A percentile compares a stretch with the other conserved stretches of the same genome.
Conservation (phyloP, 768 basidiomycete genomes). For the Auriscalpium microsporum region DNA sequence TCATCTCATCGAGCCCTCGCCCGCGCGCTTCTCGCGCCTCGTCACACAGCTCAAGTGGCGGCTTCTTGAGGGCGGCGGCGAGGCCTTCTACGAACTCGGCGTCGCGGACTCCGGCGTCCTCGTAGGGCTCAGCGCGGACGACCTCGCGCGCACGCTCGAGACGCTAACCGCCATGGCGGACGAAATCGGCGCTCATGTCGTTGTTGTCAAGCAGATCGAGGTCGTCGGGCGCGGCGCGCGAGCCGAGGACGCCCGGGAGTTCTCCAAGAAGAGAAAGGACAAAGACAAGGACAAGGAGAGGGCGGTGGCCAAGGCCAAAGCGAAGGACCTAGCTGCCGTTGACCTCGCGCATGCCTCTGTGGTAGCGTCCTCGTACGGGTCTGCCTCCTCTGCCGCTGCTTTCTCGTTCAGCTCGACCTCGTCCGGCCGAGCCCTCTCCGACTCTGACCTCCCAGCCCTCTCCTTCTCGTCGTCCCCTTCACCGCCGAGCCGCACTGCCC, state of each 20-base stretch:
- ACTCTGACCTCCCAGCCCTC: background rate
- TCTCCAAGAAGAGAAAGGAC: slow-evolving; percentile 27
- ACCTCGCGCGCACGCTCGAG: slow-evolving; percentile 75
- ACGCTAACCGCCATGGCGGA: slow-evolving; percentile 92
- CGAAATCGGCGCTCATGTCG: slow-evolving; percentile 87
- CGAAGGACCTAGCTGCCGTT: too few relatives aligned
- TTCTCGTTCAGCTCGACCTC: background rate
- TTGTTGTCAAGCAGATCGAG: slow-evolving; percentile 84
- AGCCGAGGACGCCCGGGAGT: slow-evolving; percentile 29
- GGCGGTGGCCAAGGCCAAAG: background rate
- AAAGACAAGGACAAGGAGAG: slow-evolving; percentile 6
- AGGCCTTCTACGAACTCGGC: slow-evolving; percentile 46
- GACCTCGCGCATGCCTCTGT: background rate
- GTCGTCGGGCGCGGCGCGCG: slow-evolving; percentile 40
- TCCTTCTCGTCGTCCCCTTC: background rate
- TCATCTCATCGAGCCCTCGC: slow-evolving; percentile 72
- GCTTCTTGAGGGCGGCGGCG: slow-evolving; percentile 45
- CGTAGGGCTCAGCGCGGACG: slow-evolving; percentile 62
- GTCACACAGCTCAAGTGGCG: slow-evolving; percentile 97
- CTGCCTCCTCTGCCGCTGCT: background rate
- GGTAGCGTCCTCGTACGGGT: background rate
- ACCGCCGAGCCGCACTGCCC: background rate
- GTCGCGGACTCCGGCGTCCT: slow-evolving; percentile 86
- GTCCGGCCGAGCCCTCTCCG: background rate
- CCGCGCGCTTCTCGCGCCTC: slow-evolving; percentile 69